These are phyloP conservation scores for Malus hybrid DNA, from an alignment of 331 rosid genomes.

Conservation along the genomic window DNA sequence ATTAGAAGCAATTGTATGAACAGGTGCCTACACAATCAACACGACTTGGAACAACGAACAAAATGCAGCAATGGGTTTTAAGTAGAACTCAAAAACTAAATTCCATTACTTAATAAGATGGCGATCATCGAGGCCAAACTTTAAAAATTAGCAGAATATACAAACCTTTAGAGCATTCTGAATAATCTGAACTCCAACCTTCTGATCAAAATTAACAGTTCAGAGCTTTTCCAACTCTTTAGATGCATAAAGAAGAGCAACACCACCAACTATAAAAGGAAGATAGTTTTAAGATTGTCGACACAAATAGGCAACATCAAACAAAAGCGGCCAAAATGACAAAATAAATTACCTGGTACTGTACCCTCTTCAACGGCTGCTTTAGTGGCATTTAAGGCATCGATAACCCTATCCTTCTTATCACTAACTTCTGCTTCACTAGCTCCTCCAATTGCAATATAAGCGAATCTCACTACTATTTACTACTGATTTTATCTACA, in stretches of 20 bases:
- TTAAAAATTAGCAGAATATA: background rate
- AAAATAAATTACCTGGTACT: slow-evolving; percentile 52
- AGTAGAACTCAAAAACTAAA: background rate
- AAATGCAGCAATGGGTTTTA: background rate
- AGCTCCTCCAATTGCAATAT: slow-evolving; percentile 79
- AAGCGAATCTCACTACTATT: background rate
- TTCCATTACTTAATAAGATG: background rate
- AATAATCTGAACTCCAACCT: slow-evolving; percentile 88
- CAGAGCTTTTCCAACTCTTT: slow-evolving; percentile 71
- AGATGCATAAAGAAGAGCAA: slow-evolving; percentile 90
- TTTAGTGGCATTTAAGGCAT: slow-evolving; percentile 90
- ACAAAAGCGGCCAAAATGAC: background rate
- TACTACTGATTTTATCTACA: background rate
- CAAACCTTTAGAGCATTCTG: slow-evolving; percentile 81
- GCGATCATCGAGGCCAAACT: background rate
- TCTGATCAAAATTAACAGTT: slow-evolving; percentile 89
- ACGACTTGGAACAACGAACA: background rate
- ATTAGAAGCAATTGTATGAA: slow-evolving; percentile 76
- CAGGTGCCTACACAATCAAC: slow-evolving; percentile 60
- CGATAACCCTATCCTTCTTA: slow-evolving; percentile 93
- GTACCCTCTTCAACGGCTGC: slow-evolving; percentile 99
- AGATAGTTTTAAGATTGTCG: background rate
- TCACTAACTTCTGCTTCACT: slow-evolving; percentile 93
- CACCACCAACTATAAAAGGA: slow-evolving; percentile 59
- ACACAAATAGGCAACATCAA: background rate